These are phyloP conservation scores for Trebouxia sp. DNA, from an alignment of 139 green algal species.

Conservation along the genomic window DNA sequence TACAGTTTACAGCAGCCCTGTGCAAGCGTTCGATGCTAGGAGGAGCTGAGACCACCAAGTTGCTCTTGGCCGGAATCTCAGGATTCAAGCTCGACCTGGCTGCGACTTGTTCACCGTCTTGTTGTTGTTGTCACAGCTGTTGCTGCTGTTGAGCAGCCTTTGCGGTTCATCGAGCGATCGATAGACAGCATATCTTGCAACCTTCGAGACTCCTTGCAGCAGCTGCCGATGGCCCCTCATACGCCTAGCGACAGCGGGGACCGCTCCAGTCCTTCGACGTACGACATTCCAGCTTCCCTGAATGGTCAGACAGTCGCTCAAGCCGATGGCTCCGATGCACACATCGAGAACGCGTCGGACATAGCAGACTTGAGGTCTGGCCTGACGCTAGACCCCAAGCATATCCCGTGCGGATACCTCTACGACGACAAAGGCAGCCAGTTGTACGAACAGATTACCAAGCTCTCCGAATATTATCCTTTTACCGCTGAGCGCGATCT, in stretches of 20 bases:
- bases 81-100: neutral
- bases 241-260: neutral
- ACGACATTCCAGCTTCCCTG: neutral
- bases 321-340: neutral
- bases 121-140: neutral
- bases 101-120: too few species aligned
- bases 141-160: too few species aligned
- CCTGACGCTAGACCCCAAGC: constrained; percentile 28
- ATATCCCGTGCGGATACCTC: constrained; percentile 40
- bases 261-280: neutral
- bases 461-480: constrained; percentile 53
- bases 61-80: too few species aligned
- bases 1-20: too few species aligned
- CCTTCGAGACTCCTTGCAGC: neutral
- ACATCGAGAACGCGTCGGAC: constrained; percentile 3
- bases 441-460: constrained; percentile 43
- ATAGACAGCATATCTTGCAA: neutral
- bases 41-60: too few species aligned
- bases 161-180: neutral
- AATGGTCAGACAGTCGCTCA: neutral
- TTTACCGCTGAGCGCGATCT: constrained; percentile 37
- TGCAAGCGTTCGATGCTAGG: too few species aligned
- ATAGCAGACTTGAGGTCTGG: constrained; percentile 31
- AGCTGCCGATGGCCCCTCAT: neutral
- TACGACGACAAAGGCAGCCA: constrained; percentile 45